Percentiles rank a stretch among this genome's conserved stretches.
These are phyloP conservation scores for Ophiostoma ips DNA, from an alignment of 2,329 filamentous ascomycete genomes.

Conservation along the genomic window DNA sequence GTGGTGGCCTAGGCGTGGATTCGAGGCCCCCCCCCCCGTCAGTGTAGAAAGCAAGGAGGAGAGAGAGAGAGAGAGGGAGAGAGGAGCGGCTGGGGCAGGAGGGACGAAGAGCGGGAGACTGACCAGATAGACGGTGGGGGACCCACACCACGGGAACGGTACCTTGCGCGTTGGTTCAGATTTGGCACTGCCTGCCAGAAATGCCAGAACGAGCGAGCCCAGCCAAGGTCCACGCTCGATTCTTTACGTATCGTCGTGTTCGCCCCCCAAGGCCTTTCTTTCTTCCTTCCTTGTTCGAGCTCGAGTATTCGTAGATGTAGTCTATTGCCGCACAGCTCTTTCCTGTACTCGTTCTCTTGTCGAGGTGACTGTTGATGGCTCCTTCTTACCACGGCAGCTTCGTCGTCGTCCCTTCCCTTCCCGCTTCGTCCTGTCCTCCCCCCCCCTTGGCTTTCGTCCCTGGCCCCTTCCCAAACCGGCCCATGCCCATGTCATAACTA, in stretches of 20 bases:
- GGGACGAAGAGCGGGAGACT: conserved; percentile 7
- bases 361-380: not conserved
- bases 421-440: not conserved
- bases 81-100: conserved; percentile 2
- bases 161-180: conserved; percentile 13
- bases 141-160: conserved; percentile 16
- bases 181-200: conserved; percentile 1
- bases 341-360: not conserved
- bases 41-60: conserved; percentile 1
- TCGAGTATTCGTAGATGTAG: no score
- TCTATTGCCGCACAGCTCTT: no score
- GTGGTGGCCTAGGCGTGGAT: not conserved
- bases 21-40: conserved; percentile 2
- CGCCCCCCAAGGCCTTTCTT: no score
- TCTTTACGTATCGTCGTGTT: conserved; percentile 4
- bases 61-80: conserved; percentile 4
- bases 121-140: conserved; percentile 13
- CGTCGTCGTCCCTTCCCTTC: not conserved
- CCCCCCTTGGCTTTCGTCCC: conserved; percentile 1
- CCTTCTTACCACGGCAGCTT: not conserved
- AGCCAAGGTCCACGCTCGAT: no score
- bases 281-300: no score
- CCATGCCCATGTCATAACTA: not conserved
- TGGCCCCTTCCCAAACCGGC: conserved; percentile 3
- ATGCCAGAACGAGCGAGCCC: not conserved